Evolutionary conservation across 1,139 yeast genomes (phyloP).

Genomic region (Magnusiomyces paraingens): DNA sequence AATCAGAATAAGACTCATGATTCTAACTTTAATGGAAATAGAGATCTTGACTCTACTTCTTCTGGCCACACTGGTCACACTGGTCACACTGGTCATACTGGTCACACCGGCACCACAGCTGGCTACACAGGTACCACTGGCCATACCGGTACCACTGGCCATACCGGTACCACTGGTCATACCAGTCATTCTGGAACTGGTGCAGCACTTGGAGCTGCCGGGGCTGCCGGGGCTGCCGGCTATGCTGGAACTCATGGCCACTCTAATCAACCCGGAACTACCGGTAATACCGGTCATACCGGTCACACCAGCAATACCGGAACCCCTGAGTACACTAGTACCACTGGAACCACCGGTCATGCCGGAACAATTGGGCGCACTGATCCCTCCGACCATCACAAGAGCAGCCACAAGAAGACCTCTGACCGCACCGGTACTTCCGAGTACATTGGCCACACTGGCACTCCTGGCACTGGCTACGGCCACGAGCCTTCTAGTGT

Average conservation of each 20-base stretch:
- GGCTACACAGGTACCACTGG: too few relatives aligned
- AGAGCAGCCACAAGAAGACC: background rate
- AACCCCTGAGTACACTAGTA: background rate
- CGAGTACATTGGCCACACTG: background rate
- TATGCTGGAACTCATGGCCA: background rate
- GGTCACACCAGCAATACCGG: background rate
- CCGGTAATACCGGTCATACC: background rate
- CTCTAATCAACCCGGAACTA: background rate
- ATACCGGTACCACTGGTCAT: too few relatives aligned
- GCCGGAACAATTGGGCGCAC: constrained; percentile 1
- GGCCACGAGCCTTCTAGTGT: background rate
- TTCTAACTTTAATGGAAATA: background rate
- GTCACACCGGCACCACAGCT: too few relatives aligned
- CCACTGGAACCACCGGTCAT: constrained; percentile 3
- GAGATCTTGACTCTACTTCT: background rate
- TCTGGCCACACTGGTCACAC: background rate
- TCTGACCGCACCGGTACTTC: background rate
- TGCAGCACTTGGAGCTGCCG: background rate
- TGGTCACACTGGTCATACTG: background rate
- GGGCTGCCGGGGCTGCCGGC: background rate
- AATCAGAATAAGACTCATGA: background rate
- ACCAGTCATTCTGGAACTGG: background rate
- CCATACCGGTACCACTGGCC: background rate
- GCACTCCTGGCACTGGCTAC: background rate
- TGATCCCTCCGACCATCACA: background rate